phyloP scores from a whole-genome alignment of 805 yeast species.

The Teunomyces pallodes region DNA sequence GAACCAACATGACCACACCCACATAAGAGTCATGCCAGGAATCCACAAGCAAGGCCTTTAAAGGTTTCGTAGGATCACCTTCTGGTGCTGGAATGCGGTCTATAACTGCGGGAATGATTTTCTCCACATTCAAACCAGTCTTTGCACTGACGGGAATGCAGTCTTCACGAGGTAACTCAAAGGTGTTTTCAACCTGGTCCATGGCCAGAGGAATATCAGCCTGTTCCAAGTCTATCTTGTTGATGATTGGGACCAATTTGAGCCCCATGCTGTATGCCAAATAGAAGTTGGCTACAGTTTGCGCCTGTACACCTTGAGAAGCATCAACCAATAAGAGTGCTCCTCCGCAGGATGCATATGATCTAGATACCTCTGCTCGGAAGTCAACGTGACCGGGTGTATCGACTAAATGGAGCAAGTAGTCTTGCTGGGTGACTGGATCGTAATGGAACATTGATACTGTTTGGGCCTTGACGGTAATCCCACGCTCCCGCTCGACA shows the following conservation, averaged over 20 bases:
- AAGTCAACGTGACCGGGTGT: slow-evolving; percentile 99
- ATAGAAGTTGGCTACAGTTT: slow-evolving; percentile 95
- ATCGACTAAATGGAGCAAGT: slow-evolving; percentile 85
- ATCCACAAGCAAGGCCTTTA: slow-evolving; percentile 83
- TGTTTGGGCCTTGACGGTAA: slow-evolving; percentile 95
- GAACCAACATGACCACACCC: slow-evolving; percentile 84
- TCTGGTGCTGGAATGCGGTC: slow-evolving; percentile 78
- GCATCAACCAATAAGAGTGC: slow-evolving; percentile 91
- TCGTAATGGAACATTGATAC: slow-evolving; percentile 83
- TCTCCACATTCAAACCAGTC: slow-evolving; percentile 77
- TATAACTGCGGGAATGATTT: slow-evolving; percentile 77
- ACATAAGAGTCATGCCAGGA: slow-evolving; percentile 95
- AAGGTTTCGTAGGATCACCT: slow-evolving; percentile 52
- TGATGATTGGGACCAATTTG: slow-evolving; percentile 81
- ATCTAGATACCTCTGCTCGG: slow-evolving; percentile 87
- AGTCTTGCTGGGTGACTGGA: slow-evolving; percentile 62
- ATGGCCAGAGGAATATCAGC: slow-evolving; percentile 81
- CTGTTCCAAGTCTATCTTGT: slow-evolving; percentile 84
- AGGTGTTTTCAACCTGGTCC: slow-evolving; percentile 81
- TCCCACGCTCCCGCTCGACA: slow-evolving; percentile 94
- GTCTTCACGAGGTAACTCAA: slow-evolving; percentile 73
- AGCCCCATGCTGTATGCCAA: slow-evolving; percentile 84
- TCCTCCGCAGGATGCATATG: slow-evolving; percentile 96
- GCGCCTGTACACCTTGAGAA: slow-evolving; percentile 95
- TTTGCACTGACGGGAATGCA: slow-evolving; percentile 89